Evolutionary conservation across 2,329 filamentous ascomycete species (phyloP).

Genomic region (Truncatella angustata): DNA sequence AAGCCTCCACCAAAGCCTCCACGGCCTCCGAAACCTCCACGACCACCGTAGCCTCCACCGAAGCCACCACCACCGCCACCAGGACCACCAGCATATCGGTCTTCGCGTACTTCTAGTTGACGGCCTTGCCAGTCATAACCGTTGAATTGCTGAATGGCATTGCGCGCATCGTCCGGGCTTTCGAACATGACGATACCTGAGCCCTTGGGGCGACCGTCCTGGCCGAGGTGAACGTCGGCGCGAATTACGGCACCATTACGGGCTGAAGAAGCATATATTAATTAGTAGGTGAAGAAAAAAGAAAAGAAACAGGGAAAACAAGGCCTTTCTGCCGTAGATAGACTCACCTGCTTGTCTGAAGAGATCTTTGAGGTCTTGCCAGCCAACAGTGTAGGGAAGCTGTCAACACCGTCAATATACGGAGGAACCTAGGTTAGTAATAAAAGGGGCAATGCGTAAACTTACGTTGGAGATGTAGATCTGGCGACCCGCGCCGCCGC

Average conservation of each 20-base stretch:
- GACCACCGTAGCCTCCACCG: slow-evolving; percentile 59
- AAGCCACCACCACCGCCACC: slow-evolving; percentile 59
- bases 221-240: slow-evolving; percentile 90
- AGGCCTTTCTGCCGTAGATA: background rate
- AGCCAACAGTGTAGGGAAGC: slow-evolving; percentile 96
- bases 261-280: slow-evolving; percentile 32
- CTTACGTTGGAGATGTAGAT: slow-evolving; percentile 98
- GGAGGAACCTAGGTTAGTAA: slow-evolving; percentile 13
- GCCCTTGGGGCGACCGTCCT: slow-evolving; percentile 91
- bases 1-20: slow-evolving; percentile 40
- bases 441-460: slow-evolving; percentile 39
- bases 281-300: background rate
- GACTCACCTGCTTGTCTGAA: slow-evolving; percentile 94
- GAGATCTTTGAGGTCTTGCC: slow-evolving; percentile 98
- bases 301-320: too few relatives aligned
- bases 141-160: slow-evolving; percentile 96
- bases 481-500: slow-evolving; percentile 70
- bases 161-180: slow-evolving; percentile 88
- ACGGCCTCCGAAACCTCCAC: slow-evolving; percentile 44
- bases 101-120: slow-evolving; percentile 89
- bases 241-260: slow-evolving; percentile 80
- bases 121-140: slow-evolving; percentile 98
- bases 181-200: slow-evolving; percentile 98
- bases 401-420: slow-evolving; percentile 40
- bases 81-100: slow-evolving; percentile 76